Conservation (phyloP, 768 basidiomycete genomes). For the Mycena venus region DNA sequence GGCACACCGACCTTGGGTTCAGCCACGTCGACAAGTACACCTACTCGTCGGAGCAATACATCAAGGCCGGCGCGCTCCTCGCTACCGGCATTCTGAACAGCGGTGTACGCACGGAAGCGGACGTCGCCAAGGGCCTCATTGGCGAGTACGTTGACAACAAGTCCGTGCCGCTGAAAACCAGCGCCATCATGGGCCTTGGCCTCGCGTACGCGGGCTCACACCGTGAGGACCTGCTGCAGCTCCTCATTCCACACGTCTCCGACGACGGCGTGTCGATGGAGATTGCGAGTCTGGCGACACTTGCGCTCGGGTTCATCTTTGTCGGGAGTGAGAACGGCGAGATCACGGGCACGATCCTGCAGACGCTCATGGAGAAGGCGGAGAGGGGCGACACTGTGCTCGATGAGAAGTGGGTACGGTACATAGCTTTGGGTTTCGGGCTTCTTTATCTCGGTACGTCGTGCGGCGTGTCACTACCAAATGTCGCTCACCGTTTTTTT, state of each 20-base stretch:
- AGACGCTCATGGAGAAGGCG: conserved; percentile 87
- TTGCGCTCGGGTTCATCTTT: conserved; percentile 94
- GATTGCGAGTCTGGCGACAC: conserved; percentile 84
- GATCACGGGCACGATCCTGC: conserved; percentile 88
- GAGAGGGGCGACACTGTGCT: conserved; percentile 77
- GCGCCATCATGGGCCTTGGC: conserved; percentile 92
- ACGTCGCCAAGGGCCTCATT: conserved; percentile 91
- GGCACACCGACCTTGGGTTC: conserved; percentile 96
- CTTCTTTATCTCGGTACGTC: conserved; percentile 89
- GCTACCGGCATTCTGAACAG: conserved; percentile 95
- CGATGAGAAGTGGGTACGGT: conserved; percentile 94
- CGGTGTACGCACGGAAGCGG: conserved; percentile 91
- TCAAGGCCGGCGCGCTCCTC: conserved; percentile 96
- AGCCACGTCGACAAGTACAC: conserved; percentile 98
- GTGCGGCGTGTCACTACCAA: not conserved
- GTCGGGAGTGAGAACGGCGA: conserved; percentile 97
- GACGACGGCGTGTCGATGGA: conserved; percentile 92
- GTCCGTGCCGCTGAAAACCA: conserved; percentile 84
- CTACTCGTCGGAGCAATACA: conserved; percentile 94
- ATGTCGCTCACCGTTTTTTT: conserved; percentile 6
- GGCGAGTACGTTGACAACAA: conserved; percentile 92
- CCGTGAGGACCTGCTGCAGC: conserved; percentile 82
- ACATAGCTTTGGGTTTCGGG: conserved; percentile 92
- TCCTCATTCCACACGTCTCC: conserved; percentile 83
- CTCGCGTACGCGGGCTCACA: conserved; percentile 95